Evolutionary conservation across 176 grass and related monocot species (phyloP).

Genomic region (Chrysopogon serrulatus): DNA sequence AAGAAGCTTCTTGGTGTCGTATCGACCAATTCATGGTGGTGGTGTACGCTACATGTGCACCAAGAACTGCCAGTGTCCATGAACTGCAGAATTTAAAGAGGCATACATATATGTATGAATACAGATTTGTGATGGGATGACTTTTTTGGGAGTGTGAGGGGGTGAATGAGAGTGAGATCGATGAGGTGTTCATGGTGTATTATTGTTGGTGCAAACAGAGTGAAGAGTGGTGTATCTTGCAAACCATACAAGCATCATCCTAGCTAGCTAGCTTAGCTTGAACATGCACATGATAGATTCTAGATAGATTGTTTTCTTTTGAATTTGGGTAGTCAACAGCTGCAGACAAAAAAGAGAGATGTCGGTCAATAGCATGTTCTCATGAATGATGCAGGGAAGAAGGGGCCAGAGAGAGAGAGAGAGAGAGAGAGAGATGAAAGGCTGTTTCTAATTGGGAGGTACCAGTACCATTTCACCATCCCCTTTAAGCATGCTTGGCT

Average conservation of each 20-base stretch:
- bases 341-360: constrained; percentile 75
- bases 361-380: constrained; percentile 90
- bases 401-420: constrained; percentile 4
- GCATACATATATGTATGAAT: neutral
- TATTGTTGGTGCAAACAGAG: neutral
- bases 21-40: neutral
- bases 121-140: neutral
- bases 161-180: neutral
- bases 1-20: constrained; percentile 6
- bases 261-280: neutral
- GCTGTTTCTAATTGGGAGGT: constrained; percentile 74
- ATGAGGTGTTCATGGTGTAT: neutral
- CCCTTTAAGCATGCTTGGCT: constrained; percentile 59
- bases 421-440: constrained; percentile 30
- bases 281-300: neutral
- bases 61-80: neutral
- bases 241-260: neutral
- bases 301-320: constrained; percentile 32
- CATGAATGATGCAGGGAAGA: constrained; percentile 63
- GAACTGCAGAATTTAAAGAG: neutral
- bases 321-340: constrained; percentile 69
- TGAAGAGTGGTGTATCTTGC: neutral
- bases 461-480: constrained; percentile 47
- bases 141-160: neutral
- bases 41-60: neutral